Evolutionary conservation across 345 rosid species (phyloP).

Genomic region (Moricandia moricandioides): DNA sequence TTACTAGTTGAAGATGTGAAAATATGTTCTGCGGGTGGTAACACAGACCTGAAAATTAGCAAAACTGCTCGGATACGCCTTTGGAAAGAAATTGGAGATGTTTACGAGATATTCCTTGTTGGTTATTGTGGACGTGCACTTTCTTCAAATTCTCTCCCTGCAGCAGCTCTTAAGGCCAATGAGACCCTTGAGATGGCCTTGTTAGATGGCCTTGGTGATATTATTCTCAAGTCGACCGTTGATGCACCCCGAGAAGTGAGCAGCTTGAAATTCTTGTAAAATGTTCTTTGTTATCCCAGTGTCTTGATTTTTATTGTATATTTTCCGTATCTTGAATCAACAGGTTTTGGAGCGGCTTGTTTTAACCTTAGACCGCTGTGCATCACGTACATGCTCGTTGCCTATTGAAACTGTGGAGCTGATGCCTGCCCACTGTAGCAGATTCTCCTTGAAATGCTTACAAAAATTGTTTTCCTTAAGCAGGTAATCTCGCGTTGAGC

Average conservation of each 20-base stretch:
- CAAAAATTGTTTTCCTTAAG: conserved; percentile 75
- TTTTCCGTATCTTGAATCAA: conserved; percentile 14
- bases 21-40: conserved; percentile 39
- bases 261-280: conserved; percentile 29
- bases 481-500: conserved; percentile 49
- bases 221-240: conserved; percentile 62
- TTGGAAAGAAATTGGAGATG: conserved; percentile 98
- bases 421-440: conserved; percentile 89
- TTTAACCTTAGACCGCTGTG: conserved; percentile 89
- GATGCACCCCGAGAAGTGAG: conserved; percentile 86
- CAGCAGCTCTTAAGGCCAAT: conserved; percentile 54
- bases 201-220: conserved; percentile 70
- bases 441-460: conserved; percentile 86
- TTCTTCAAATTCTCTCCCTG: conserved; percentile 69
- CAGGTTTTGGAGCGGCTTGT: conserved; percentile 80
- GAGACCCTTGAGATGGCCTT: conserved; percentile 85
- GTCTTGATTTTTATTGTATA: background rate
- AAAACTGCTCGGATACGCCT: conserved; percentile 67
- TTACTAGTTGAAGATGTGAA: conserved; percentile 66
- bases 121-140: conserved; percentile 96
- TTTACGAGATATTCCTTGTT: conserved; percentile 87
- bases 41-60: conserved; percentile 49
- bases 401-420: conserved; percentile 96
- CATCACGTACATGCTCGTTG: conserved; percentile 91
- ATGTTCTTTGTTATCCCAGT: background rate